Base-by-base conservation (phyloP, 2,329 filamentous ascomycete genomes). In the Trichoderma polysporum region DNA sequence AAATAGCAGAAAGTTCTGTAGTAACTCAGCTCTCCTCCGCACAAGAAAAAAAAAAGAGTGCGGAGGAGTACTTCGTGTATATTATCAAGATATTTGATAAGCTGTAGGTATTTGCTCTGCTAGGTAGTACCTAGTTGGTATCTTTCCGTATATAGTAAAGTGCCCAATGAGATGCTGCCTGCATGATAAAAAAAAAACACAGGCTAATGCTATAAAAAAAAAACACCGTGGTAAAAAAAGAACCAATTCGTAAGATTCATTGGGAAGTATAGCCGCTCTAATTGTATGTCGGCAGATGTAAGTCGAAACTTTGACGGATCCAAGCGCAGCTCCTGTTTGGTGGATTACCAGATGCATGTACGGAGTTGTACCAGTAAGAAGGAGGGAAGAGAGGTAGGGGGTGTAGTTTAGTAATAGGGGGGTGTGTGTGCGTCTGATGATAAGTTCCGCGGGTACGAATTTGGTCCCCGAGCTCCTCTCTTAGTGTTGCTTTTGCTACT, bases 401-500 rank as follows among this genome's bases (percentile, higher is more conserved):
- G 41, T 19, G 41, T 19, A 10, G n/a, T 45, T 45, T 45, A 45
- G 41, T 45, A 17, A 33, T 19, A 52, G 54, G 47, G 33, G 47
- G 10, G 64, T 39, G 7, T 50, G 47, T 29, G 7, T 29, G 2
- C 25, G 19, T 50, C 15, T 50, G 12, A 19, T 29, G 47, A 45
- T 27, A 22, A 41, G 49, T 33, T 41, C 29, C 25, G 29, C 57
- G 57, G 35, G 60, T 49, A 53, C 47, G 56, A 45, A 59, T 53
- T 56, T 60, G n/a, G 41, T 45, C 41, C n/a, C 41, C 41, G 41
- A 45, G 41, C 56, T 29, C 27, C 25, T 59, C 41, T 17, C 29
- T n/a, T 17, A 19, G 45, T 19, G 41, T 45, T 45, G 41, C 29
- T 50, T n/a, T 59, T 27, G 33, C 39, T 59, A 74, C 37, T 72